Evolutionary conservation across 805 yeast genomes (phyloP), one percentile per base, ranked within the genome.

Genomic region (Saccharomycopsis malanga): DNA sequence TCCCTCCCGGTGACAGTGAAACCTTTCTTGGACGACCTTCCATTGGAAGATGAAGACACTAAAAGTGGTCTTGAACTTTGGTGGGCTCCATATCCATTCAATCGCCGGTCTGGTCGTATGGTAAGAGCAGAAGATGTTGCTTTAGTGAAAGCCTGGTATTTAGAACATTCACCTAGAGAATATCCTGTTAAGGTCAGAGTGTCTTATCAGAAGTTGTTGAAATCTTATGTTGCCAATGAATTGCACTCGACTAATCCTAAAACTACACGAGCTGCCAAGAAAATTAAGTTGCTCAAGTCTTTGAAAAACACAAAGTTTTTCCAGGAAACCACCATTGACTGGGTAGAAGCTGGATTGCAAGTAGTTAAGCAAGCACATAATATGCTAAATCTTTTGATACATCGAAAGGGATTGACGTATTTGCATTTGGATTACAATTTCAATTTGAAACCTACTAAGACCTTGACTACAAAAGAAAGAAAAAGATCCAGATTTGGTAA

Each of bases 321-420:
- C 64, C 95, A 87, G 59, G 82, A 85, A 57, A 91, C 98, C 0
- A 74, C 89, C 0, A 81, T 93, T 42, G 98, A 93, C 63, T 93
- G 99, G 99, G 93, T 91, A 2, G 99, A 93, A 62, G 98, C 98
- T 1, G 98, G 97, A 24, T 68, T 93, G 48, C 98, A 93, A 65
- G 79, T 93, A 2, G 85, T 96, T 58, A 76, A 79, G 34, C 99
- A 93, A 64, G 98, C 98, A 2, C 86, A 82, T 63, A 91, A 87
- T 57, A 89, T 91, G 95, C 71, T 93, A 40, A 89, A 88, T 62
- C 66, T 93, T 30, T 69, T 93, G 54, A 87, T 93, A 43, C 98
- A 93, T 62, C 77, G 88, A 57, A 82, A 85, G 56, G 98, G 98
- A 0, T 67, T 93, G 32, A 88, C 96, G 0, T 93, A 88, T 60